Evolutionary conservation across 2,329 filamentous ascomycete genomes (phyloP), one percentile per base, ranked within the genome.

Genomic region (Aspergillus fructus): DNA sequence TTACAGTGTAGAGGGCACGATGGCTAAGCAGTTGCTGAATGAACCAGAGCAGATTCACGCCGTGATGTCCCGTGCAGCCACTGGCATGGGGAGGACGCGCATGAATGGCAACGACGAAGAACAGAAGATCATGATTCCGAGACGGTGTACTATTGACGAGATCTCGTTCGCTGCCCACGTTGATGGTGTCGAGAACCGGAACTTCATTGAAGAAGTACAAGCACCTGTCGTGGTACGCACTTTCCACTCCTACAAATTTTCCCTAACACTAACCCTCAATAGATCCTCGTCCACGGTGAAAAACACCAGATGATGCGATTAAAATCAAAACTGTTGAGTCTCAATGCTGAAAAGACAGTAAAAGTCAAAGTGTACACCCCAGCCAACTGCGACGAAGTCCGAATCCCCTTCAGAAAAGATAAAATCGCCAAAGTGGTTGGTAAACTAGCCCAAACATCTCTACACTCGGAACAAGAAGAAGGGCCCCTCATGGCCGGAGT

Each of bases 291-390:
- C 2, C 94, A 99, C 66, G 94, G 94, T 55, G 94, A 99, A 72
- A 92, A 94, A 68, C 91, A 96, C 71, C 96, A 97, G 71, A 97
- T 97, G 92, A 96, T 94, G 83, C 88, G 94, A 53, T 80, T 99
- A 27, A 96, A 96, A 74, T 97, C 93, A 3, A 96, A 96, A 71
- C 83, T 99, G 1, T 85, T 97, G 4, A 93, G 91, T n/a, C 83
- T 97, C 39, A 97, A 97, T 69, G 87, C 89, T 27, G 86, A 87
- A 62, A 93, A 93, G 70, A 81, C 85, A 1, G 80, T 85, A 42
- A 94, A 96, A 65, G 88, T 91, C 64, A 97, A 97, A 72, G 91
- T 99, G 11, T 97, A 87, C 78, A 96, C 90, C 23, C 94, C 94
- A 0, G 88, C 90, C 53, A 99, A 99, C 72, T 96, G 93, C 73